Base-by-base conservation (phyloP, 768 basidiomycete species). In the Plicaturopsis crispa region DNA sequence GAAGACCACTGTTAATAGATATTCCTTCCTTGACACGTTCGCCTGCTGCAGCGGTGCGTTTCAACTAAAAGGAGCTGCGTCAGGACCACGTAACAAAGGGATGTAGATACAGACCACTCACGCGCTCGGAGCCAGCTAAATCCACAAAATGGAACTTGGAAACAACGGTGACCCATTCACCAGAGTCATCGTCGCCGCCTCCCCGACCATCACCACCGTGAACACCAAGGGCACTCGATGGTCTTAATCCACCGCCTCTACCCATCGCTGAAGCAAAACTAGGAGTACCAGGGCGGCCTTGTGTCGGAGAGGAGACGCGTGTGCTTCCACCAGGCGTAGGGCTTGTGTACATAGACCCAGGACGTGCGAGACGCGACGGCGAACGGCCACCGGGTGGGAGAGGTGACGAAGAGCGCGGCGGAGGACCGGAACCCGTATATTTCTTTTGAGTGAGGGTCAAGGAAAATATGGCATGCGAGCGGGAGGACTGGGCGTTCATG, bases 71-170 rank as follows among this genome's bases (percentile, higher is more conserved):
- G 19, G 42, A 38, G 39, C 37, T 53, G 43, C 54, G 52, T 43
- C 39, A 18, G 40, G 16, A 44, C 39, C n/a, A 38, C 35, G 45
- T 28, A 13, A 41, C 6, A 16, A 32, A 24, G 24, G n/a, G 41
- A 23, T 40, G 5, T 19, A 33, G 24, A 24, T 37, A 40, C 10
- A 43, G 35, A 40, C 31, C 19, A 65, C 82, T 56, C 58, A 91
- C 86, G 50, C 96, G 68, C 67, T 99, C 96, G 28, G 89, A 93
- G 26, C 96, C 96, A 19, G 96, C 96, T 53, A 99, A 62, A 64
- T 99, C 96, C 19, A 99, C 96, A 48, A 97, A 97, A 60, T 99
- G 93, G 63, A 98, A 97, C 56, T 99, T 99, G 33, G 89, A 92
- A 24, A 84, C 78, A 30, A 93, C 76, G 0, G 89, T 92, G 11